Conservation (phyloP, 164 flowering plant genomes). For the Stephania japonica region DNA sequence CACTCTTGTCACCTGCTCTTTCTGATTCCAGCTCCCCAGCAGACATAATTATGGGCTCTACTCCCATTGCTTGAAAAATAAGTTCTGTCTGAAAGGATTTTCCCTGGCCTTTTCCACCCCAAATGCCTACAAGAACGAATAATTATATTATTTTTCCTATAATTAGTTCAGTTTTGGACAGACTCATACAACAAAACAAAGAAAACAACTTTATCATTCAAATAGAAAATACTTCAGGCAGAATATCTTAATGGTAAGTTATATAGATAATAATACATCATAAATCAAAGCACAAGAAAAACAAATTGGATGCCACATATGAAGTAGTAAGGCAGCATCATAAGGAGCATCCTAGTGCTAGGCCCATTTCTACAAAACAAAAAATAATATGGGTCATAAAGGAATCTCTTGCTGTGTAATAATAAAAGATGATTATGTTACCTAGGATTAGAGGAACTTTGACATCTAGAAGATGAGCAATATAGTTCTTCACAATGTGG, state of each 20-base stretch:
- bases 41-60: conserved; percentile 91
- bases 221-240: not conserved
- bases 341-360: not conserved
- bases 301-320: not conserved
- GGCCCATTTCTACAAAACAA: not conserved
- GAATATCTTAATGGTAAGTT: not conserved
- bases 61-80: conserved; percentile 80
- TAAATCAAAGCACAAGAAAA: not conserved
- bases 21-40: conserved; percentile 98
- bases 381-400: not conserved
- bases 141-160: not conserved
- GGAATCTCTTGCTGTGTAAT: not conserved
- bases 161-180: not conserved
- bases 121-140: conserved; percentile 50
- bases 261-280: not conserved
- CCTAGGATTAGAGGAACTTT: conserved; percentile 89
- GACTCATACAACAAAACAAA: not conserved
- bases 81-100: conserved; percentile 95
- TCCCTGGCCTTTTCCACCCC: conserved; percentile 99
- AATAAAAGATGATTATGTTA: conserved; percentile 15
- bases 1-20: conserved; percentile 63
- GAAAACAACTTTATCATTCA: not conserved
- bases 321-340: not conserved
- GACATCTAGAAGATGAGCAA: conserved; percentile 61
- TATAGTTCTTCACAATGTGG: conserved; percentile 86